Base-by-base conservation (phyloP, 768 basidiomycete genomes). In the Termitomyces sp. region DNA sequence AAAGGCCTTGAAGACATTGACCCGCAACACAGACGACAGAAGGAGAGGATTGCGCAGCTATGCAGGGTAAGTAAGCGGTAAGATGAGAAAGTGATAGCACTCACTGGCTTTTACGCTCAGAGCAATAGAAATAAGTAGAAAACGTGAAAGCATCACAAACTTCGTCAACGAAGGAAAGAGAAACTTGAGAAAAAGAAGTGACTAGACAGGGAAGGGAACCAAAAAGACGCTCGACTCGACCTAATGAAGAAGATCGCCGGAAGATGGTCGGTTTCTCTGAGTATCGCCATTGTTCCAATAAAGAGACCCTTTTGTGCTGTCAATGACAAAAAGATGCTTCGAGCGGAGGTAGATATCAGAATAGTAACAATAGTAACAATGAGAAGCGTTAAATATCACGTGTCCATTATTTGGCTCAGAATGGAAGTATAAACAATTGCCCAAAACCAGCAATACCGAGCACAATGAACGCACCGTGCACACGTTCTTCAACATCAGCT, bases 1-100 rank as follows among this genome's bases (percentile, higher is more conserved):
- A 84, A 72, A 74, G 82, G 57, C 91, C 91, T 71, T 91, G 81
- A 56, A 93, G 74, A 77, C 91, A 93, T 88, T 93, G 90, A 64
- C 91, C 91, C 69, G 91, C 88, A 89, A 90, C 77, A 79, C 91
- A 93, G 60, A 93, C 78, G 56, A 92, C 84, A 66, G 77, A 74
- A 37, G 86, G 72, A 58, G 76, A 70, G 63, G 80, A 52, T 52
- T 33, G 42, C 13, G 42, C 85, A 68, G 76, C 82, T 85, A 49
- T 3, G 13, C 18, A 14, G 26, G 6, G 20, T 37, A n/a, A 37
- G 36, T 1, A 43, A 26, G 2, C 6, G 5, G 26, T 10, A 37
- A 18, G 32, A 34, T 30, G 1, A 20, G 6, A 1, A 36, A 2
- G 26, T 32, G 5, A 22, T 4, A 22, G 20, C 12, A 70, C 78